These are phyloP conservation scores for Yamadazyma ubonensis DNA, from an alignment of 805 yeast species.

Conservation along the genomic window DNA sequence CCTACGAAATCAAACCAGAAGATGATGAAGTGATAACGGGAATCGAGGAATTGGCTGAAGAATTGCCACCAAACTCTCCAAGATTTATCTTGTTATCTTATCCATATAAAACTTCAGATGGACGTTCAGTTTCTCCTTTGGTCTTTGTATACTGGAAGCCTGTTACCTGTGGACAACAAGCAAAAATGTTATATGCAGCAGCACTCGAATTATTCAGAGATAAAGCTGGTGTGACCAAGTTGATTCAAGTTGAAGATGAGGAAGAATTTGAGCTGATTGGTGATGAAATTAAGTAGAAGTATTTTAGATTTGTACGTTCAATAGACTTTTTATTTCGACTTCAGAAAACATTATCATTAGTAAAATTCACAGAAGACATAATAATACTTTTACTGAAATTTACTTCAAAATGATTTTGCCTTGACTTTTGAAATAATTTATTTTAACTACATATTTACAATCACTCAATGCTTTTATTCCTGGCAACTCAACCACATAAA, in stretches of 20 bases:
- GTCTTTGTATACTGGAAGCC: constrained; percentile 89
- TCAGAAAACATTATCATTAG: too few species aligned
- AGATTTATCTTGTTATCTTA: constrained; percentile 73
- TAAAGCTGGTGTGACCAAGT: constrained; percentile 72
- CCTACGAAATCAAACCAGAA: constrained; percentile 52
- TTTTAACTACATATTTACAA: too few species aligned
- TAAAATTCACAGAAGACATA: too few species aligned
- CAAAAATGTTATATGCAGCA: constrained; percentile 87
- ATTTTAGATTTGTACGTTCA: background rate
- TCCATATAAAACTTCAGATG: constrained; percentile 69
- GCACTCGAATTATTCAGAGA: constrained; percentile 78
- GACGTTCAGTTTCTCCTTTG: constrained; percentile 69
- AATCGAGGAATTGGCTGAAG: constrained; percentile 67
- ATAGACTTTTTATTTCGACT: background rate
- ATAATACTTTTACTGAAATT: too few species aligned
- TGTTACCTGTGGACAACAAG: constrained; percentile 75
- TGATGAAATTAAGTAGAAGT: constrained; percentile 19
- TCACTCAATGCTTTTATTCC: too few species aligned
- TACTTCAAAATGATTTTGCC: too few species aligned
- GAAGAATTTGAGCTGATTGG: constrained; percentile 68
- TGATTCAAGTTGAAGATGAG: constrained; percentile 62
- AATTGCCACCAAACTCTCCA: constrained; percentile 79
- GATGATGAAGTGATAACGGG: constrained; percentile 45
- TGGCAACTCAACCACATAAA: background rate
- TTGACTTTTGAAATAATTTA: too few species aligned